phyloP scores from a whole-genome alignment of 495 filamentous ascomycete species.

The Letharia lupina region DNA sequence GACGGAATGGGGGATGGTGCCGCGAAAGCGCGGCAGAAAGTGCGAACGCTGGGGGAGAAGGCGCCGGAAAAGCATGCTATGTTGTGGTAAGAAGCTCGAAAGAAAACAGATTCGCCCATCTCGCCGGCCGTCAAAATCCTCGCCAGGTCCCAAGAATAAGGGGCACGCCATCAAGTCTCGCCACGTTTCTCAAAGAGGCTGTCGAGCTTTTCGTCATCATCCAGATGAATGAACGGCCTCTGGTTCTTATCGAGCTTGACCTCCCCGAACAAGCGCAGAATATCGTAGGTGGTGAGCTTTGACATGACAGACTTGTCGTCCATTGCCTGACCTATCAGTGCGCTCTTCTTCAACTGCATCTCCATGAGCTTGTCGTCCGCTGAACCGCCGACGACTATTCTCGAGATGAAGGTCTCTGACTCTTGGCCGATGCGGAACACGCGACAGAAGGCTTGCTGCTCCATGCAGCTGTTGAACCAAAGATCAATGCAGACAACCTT shows the following conservation, averaged over 20 bases:
- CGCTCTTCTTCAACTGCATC: constrained; percentile 30
- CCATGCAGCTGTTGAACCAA: constrained; percentile 50
- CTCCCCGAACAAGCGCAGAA: constrained; percentile 20
- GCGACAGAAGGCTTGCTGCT: constrained; percentile 52
- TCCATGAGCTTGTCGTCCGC: constrained; percentile 46
- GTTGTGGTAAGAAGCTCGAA: neutral
- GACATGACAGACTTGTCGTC: constrained; percentile 15
- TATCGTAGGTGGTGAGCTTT: constrained; percentile 15
- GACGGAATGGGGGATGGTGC: neutral
- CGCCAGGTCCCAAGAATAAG: no score
- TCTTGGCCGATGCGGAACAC: constrained; percentile 56
- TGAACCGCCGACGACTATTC: constrained; percentile 41
- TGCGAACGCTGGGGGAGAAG: neutral
- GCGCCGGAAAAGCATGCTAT: neutral
- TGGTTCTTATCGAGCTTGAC: constrained; percentile 7
- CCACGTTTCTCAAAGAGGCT: no score
- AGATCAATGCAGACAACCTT: constrained; percentile 50
- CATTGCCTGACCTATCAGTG: constrained; percentile 28
- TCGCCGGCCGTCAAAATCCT: neutral
- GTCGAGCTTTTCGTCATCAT: constrained; percentile 10
- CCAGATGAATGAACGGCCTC: constrained; percentile 16
- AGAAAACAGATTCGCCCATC: neutral
- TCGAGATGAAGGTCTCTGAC: constrained; percentile 44
- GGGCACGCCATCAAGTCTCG: no score
- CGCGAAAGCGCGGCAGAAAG: neutral